phyloP scores from a whole-genome alignment of 2,329 filamentous ascomycete species.

The Lasiodiplodia citricola region DNA sequence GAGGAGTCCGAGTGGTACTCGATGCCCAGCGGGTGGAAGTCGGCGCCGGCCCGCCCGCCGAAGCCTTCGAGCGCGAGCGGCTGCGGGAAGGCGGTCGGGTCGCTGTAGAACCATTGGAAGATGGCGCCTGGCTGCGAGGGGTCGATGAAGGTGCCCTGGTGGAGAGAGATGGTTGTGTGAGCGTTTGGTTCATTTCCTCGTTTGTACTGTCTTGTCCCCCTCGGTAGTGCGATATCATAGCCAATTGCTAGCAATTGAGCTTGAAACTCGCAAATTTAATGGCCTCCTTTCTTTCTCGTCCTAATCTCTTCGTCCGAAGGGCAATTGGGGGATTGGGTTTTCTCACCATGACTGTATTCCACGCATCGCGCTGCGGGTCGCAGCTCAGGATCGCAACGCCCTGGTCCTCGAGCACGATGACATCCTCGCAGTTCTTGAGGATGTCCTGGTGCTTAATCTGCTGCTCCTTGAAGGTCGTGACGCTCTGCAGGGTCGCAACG shows the following conservation, averaged over 20 bases:
- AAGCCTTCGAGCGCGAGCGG: constrained; percentile 37
- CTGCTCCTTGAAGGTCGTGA: constrained; percentile 35
- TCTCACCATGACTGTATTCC: constrained; percentile 54
- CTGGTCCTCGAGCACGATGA: constrained; percentile 42
- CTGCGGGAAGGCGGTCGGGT: constrained; percentile 33
- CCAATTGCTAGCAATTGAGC: background rate
- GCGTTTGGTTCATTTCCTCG: background rate
- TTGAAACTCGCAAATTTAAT: background rate
- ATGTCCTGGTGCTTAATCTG: constrained; percentile 43
- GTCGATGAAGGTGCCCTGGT: constrained; percentile 39
- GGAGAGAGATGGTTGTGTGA: background rate
- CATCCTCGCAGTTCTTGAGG: constrained; percentile 53
- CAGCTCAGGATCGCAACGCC: constrained; percentile 51
- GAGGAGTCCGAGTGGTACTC: constrained; percentile 42
- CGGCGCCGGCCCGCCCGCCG: constrained; percentile 29
- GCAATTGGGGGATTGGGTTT: background rate
- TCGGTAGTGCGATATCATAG: background rate
- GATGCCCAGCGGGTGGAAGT: constrained; percentile 52
- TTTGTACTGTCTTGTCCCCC: background rate
- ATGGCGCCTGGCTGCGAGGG: constrained; percentile 36
- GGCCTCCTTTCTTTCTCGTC: background rate
- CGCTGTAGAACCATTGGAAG: constrained; percentile 48
- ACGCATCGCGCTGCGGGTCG: constrained; percentile 49
- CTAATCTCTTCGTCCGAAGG: background rate
- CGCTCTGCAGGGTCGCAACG: constrained; percentile 29